These are phyloP conservation scores for Sicyos edulis DNA, from an alignment of 306 rosid species.

Conservation along the genomic window DNA sequence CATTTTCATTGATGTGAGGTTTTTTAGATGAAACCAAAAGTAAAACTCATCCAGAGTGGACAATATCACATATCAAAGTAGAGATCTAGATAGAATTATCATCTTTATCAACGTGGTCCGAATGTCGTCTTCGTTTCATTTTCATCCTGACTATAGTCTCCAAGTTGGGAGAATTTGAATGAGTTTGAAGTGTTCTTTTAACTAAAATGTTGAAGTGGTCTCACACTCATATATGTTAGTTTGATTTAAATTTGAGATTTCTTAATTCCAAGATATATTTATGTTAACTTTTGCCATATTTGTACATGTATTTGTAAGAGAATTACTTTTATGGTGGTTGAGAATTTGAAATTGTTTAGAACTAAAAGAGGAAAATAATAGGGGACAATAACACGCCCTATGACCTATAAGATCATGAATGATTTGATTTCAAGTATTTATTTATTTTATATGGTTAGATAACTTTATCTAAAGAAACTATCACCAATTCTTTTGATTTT, in stretches of 20 bases:
- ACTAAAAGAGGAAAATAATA: not conserved
- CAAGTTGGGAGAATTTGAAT: no score
- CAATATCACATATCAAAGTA: no score
- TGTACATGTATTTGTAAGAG: not conserved
- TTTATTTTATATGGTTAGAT: not conserved
- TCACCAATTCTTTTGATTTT: not conserved
- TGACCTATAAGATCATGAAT: slow-evolving; percentile 2
- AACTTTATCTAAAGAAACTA: not conserved
- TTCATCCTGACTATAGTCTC: not conserved
- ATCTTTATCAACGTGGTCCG: not conserved
- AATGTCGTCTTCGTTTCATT: not conserved
- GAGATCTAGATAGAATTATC: no score
- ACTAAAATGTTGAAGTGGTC: not conserved
- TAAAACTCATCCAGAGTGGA: no score
- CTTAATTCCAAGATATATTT: no score
- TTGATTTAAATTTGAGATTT: no score
- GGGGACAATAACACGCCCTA: slow-evolving; percentile 10
- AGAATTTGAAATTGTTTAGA: no score
- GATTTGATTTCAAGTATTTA: not conserved
- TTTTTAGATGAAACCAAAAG: no score
- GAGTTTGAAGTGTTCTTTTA: not conserved
- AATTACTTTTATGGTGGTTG: not conserved
- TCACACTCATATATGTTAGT: no score
- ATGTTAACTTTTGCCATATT: no score
- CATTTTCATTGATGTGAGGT: no score